These are phyloP conservation scores for Trametes cingulata DNA, from an alignment of 768 basidiomycete genomes.

Conservation along the genomic window DNA sequence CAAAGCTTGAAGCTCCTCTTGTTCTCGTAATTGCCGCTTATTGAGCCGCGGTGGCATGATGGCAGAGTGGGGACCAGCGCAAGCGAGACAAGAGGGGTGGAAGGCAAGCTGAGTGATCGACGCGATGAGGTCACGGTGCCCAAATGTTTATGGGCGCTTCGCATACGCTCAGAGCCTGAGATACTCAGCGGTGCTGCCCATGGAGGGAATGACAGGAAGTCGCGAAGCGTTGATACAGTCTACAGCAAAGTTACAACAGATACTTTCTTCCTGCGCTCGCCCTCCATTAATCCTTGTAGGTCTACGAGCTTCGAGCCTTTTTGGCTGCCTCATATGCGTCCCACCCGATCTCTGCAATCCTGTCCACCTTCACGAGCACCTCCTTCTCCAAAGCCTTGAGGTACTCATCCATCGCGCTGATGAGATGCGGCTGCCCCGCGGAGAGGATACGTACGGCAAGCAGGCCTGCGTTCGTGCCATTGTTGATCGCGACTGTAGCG, in stretches of 20 bases:
- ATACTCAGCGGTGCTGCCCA: neutral
- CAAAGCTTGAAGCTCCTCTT: conserved; percentile 73
- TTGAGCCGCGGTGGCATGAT: conserved; percentile 72
- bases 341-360: conserved; percentile 80
- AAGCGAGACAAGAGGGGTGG: neutral
- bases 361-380: conserved; percentile 78
- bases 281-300: neutral
- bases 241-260: conserved; percentile 7
- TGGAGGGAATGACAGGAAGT: no score
- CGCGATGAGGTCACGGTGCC: conserved; percentile 3
- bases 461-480: conserved; percentile 89
- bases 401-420: conserved; percentile 72
- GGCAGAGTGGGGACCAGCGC: neutral
- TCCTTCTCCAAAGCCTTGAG: conserved; percentile 68
- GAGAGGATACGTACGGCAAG: conserved; percentile 90
- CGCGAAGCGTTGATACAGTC: neutral
- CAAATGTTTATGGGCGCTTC: neutral
- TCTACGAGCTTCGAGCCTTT: conserved; percentile 3
- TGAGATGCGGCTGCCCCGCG: conserved; percentile 65
- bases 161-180: neutral
- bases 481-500: conserved; percentile 96
- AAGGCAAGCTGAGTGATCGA: no score
- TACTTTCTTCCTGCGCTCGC: neutral
- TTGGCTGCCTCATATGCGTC: conserved; percentile 38
- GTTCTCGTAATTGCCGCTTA: conserved; percentile 85